Percentiles rank a stretch among this genome's conserved stretches.
Evolutionary conservation across 1,139 yeast species (phyloP).

Genomic region (Kodamaea alishanica): DNA sequence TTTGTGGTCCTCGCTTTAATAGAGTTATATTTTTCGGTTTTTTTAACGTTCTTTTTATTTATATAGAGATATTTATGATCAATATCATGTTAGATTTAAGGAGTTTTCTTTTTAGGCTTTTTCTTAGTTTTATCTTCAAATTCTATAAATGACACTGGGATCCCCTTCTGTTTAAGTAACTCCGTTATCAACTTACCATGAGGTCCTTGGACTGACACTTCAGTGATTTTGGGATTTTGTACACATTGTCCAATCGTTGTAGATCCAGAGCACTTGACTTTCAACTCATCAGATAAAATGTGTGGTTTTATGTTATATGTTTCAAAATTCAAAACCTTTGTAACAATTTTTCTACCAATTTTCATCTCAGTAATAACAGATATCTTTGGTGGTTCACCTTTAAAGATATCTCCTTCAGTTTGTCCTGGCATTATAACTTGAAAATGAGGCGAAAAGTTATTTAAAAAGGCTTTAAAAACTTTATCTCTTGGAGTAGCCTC

Average conservation of each 20-base stretch:
- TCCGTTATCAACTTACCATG: constrained; percentile 64
- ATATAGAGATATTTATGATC: not conserved
- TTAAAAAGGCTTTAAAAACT: constrained; percentile 46
- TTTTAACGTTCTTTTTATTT: too few relatives aligned
- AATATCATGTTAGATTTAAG: not conserved
- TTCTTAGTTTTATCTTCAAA: constrained; percentile 62
- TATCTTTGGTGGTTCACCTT: constrained; percentile 69
- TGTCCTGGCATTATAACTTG: constrained; percentile 50
- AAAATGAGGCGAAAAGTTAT: constrained; percentile 56
- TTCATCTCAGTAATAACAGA: constrained; percentile 69
- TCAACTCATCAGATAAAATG: constrained; percentile 62
- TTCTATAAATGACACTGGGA: constrained; percentile 58
- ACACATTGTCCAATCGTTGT: constrained; percentile 62
- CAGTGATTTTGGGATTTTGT: constrained; percentile 54
- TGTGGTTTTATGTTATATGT: constrained; percentile 63
- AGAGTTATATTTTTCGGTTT: too few relatives aligned
- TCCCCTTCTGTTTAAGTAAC: constrained; percentile 59
- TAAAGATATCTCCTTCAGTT: constrained; percentile 37
- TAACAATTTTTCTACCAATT: constrained; percentile 78
- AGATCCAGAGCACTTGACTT: constrained; percentile 85
- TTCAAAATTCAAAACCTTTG: constrained; percentile 69
- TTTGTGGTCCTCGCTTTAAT: too few relatives aligned
- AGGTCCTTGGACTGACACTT: constrained; percentile 87
- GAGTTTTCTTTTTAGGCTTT: constrained; percentile 40
- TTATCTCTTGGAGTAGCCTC: constrained; percentile 47